These are phyloP conservation scores for Halteria grandinella DNA, from an alignment of 73 alveolate genomes.

Conservation along the genomic window DNA sequence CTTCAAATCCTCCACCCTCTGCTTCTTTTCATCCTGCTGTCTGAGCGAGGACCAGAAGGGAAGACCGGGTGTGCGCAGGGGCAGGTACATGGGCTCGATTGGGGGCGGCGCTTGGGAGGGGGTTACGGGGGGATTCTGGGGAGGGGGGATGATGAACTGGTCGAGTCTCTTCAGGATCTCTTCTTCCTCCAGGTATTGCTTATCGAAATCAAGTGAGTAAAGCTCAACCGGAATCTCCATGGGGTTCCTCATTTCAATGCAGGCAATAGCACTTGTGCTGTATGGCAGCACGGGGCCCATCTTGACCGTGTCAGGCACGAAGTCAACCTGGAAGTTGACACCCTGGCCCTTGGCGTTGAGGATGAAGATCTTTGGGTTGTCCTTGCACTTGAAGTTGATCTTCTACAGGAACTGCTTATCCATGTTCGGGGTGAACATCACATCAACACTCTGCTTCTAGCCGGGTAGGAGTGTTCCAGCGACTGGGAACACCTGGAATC, in stretches of 20 bases:
- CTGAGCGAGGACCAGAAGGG: slow-evolving; percentile 91
- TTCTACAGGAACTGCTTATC: slow-evolving; percentile 89
- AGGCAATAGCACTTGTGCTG: slow-evolving; percentile 88
- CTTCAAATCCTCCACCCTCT: slow-evolving; percentile 80
- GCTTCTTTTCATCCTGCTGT: slow-evolving; percentile 87
- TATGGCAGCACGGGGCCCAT: slow-evolving; percentile 99
- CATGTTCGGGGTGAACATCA: slow-evolving; percentile 92
- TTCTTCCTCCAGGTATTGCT: slow-evolving; percentile 93
- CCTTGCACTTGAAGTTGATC: slow-evolving; percentile 89
- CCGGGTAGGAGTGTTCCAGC: slow-evolving; percentile 95
- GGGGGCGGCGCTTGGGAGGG: slow-evolving; percentile 2
- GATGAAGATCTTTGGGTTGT: slow-evolving; percentile 89
- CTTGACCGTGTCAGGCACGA: slow-evolving; percentile 85
- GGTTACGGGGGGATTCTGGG: too few species aligned
- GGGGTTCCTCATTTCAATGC: slow-evolving; percentile 94
- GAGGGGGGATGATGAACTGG: slow-evolving; percentile 61
- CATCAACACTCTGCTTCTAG: slow-evolving; percentile 89
- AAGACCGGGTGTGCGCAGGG: slow-evolving; percentile 95
- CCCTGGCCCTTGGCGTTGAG: slow-evolving; percentile 96
- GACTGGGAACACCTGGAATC: slow-evolving; percentile 92
- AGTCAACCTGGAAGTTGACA: slow-evolving; percentile 83
- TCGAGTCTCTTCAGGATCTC: slow-evolving; percentile 90
- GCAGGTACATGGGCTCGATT: slow-evolving; percentile 73
- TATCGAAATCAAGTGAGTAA: slow-evolving; percentile 95
- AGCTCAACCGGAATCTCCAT: slow-evolving; percentile 96